Evolutionary conservation across 495 filamentous ascomycete species (phyloP).

Genomic region (Aspergillus panamensis): DNA sequence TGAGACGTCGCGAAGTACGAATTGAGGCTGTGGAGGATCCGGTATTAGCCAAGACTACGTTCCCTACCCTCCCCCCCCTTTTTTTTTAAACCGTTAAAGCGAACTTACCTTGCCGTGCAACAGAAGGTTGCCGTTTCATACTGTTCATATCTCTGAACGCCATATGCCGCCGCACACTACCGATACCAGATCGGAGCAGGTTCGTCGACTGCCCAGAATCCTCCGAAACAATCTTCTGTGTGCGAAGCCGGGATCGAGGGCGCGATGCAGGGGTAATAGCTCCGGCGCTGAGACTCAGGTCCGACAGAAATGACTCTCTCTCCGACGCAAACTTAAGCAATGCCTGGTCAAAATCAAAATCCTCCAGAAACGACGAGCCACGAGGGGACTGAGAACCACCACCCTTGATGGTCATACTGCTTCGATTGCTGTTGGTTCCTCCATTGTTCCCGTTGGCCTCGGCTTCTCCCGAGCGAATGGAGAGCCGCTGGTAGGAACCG

Average conservation of each 20-base stretch:
- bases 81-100: neutral
- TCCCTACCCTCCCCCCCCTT: neutral
- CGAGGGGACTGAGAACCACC: conserved; percentile 34
- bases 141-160: conserved; percentile 93
- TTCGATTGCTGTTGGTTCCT: conserved; percentile 76
- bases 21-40: conserved; percentile 50
- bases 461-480: conserved; percentile 60
- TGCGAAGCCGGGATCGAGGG: conserved; percentile 68
- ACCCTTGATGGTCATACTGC: conserved; percentile 78
- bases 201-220: conserved; percentile 51
- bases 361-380: conserved; percentile 41
- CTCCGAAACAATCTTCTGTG: conserved; percentile 78
- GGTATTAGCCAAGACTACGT: neutral
- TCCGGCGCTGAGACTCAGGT: conserved; percentile 85
- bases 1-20: conserved; percentile 81
- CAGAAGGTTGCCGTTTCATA: conserved; percentile 80
- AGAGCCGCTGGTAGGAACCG: conserved; percentile 64
- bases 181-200: conserved; percentile 55
- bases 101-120: conserved; percentile 69
- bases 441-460: conserved; percentile 46
- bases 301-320: conserved; percentile 87
- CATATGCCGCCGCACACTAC: conserved; percentile 81
- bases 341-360: conserved; percentile 90
- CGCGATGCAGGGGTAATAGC: conserved; percentile 67
- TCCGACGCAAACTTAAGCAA: conserved; percentile 92